Conservation (phyloP, 129 eudicot species). For the Solidago caesia region DNA sequence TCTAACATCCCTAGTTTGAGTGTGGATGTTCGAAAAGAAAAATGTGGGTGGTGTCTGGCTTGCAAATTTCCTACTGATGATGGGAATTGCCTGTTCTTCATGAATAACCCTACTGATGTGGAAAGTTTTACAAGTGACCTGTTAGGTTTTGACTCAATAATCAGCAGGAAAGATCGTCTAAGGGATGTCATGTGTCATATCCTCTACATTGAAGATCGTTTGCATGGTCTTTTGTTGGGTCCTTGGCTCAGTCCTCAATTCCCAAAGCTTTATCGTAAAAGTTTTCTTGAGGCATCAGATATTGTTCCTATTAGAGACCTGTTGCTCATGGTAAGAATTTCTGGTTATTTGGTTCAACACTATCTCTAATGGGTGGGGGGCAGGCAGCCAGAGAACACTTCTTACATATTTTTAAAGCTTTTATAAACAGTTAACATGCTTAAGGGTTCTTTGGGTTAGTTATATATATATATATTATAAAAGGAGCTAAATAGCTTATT, state of each 20-base stretch:
- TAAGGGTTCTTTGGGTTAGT: neutral
- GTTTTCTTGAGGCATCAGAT: conserved; percentile 45
- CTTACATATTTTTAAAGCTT: too few relatives aligned
- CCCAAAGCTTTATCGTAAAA: conserved; percentile 54
- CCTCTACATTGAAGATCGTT: conserved; percentile 73
- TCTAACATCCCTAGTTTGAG: conserved; percentile 49
- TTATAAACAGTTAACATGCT: too few relatives aligned
- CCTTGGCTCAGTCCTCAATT: conserved; percentile 81
- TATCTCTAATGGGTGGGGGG: neutral
- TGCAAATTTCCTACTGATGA: conserved; percentile 76
- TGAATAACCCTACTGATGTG: conserved; percentile 38
- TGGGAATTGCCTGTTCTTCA: conserved; percentile 62
- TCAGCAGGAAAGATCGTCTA: conserved; percentile 51
- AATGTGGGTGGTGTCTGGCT: conserved; percentile 89
- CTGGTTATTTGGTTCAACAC: neutral
- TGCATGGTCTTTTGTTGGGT: conserved; percentile 87
- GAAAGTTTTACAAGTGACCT: conserved; percentile 46
- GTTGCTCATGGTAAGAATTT: conserved; percentile 55
- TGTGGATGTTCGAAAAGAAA: conserved; percentile 65
- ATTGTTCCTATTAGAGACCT: conserved; percentile 49
- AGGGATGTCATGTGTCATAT: conserved; percentile 67
- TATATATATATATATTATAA: too few relatives aligned
- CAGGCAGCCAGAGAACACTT: neutral
- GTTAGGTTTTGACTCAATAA: conserved; percentile 45
- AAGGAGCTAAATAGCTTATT: too few relatives aligned